Conservation (phyloP, 768 basidiomycete genomes). For the Tricholoma furcatifolium region DNA sequence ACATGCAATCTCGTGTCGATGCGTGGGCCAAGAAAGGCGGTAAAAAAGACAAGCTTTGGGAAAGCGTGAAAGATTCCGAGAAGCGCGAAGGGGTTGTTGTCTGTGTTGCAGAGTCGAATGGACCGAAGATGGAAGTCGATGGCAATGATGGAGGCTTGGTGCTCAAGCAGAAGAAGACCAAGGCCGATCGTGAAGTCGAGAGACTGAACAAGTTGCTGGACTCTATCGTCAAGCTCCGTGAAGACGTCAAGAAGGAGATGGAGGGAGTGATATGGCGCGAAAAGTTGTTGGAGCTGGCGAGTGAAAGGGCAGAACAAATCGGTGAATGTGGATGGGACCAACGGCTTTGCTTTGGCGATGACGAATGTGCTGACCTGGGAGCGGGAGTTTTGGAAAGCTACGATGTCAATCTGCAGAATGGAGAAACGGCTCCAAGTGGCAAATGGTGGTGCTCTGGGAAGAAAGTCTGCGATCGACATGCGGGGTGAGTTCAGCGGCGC, state of each 20-base stretch:
- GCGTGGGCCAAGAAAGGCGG: slow-evolving; percentile 63
- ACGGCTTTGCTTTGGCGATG: slow-evolving; percentile 79
- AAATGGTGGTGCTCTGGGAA: slow-evolving; percentile 84
- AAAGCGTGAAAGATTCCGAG: slow-evolving; percentile 65
- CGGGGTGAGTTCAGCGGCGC: slow-evolving; percentile 47
- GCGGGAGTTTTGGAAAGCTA: slow-evolving; percentile 70
- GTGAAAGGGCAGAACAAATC: slow-evolving; percentile 59
- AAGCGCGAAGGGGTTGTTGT: slow-evolving; percentile 72
- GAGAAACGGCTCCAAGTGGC: slow-evolving; percentile 32
- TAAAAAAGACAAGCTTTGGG: slow-evolving; percentile 67
- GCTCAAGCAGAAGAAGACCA: slow-evolving; percentile 36
- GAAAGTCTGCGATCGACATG: slow-evolving; percentile 76
- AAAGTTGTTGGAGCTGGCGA: slow-evolving; percentile 63
- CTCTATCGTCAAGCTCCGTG: slow-evolving; percentile 57
- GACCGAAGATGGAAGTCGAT: slow-evolving; percentile 23
- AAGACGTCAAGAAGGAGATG: slow-evolving; percentile 65
- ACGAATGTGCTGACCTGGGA: slow-evolving; percentile 73
- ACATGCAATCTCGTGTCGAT: slow-evolving; percentile 64
- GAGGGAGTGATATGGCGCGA: slow-evolving; percentile 72
- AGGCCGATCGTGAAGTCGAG: slow-evolving; percentile 54
- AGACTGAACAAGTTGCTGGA: slow-evolving; percentile 54
- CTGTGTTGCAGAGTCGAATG: slow-evolving; percentile 31
- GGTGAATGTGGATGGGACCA: slow-evolving; percentile 89
- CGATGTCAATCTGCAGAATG: slow-evolving; percentile 36
- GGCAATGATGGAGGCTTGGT: slow-evolving; percentile 21